Evolutionary conservation across 768 basidiomycete species (phyloP), one percentile per base, ranked within the genome.

Genomic region (Suillus cothurnatus): DNA sequence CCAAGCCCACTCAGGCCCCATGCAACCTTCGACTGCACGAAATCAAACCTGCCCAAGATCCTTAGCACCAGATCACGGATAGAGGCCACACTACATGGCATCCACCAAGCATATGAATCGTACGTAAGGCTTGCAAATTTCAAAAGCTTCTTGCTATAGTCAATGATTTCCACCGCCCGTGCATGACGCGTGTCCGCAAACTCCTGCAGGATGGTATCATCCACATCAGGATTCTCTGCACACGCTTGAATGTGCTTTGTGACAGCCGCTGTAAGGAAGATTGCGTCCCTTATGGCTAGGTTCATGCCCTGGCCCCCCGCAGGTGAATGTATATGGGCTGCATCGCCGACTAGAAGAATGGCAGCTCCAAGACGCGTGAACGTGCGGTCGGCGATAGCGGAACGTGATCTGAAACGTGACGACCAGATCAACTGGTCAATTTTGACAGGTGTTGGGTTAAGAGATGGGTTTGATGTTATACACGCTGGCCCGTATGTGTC

Each of bases 261-360:
- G 57, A 86, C 72, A 11, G 70, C 79, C 19, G 80, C 77, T 5
- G 81, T 84, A 4, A 86, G 77, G 57, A 76, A 74, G 31, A 84
- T 71, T 15, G 81, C 85, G 66, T 87, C 86, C 14, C 85, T 79
- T 15, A 87, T 73, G 5, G 84, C 84, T 26, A 86, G 79, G 66
- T 86, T 85, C 85, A 87, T 84, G n/a, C 86, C 86, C 62, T 85
- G 85, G 1, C 86, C 85, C 2, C 85, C 86, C 6, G 79, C 76
- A 34, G 85, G 86, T 0, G 85, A 82, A 63, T 85, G 86, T 57
- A 85, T 81, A 69, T 85, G 84, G 45, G 83, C 83, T 11, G 83
- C 82, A 67, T 82, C 81, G 7, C 80, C 80, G 15, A 79, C 52
- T 58, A 82, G 63, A 6, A 64, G 21, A 14, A 64, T 12, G 12